These are phyloP conservation scores for Ceratocystis destructans DNA, from an alignment of 2,329 filamentous ascomycete species.

Conservation along the genomic window DNA sequence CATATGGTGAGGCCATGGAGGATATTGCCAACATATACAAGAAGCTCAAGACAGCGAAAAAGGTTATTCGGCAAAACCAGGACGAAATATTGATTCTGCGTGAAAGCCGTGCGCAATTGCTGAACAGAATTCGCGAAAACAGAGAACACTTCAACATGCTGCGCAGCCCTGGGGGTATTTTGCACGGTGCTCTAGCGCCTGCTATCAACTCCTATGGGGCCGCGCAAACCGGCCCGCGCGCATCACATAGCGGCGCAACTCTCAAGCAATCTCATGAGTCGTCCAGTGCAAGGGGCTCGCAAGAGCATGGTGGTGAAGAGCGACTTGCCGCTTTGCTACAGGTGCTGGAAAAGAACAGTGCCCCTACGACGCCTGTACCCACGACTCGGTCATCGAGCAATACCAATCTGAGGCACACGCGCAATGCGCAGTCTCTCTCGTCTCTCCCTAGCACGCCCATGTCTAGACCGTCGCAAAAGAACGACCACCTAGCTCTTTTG, in stretches of 20 bases:
- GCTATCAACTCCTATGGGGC: constrained; percentile 23
- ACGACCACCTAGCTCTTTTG: constrained; percentile 39
- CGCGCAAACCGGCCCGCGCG: constrained; percentile 21
- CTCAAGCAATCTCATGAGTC: constrained; percentile 32
- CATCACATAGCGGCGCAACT: constrained; percentile 28
- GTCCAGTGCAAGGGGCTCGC: neutral
- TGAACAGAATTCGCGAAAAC: constrained; percentile 78
- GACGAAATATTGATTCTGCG: constrained; percentile 55
- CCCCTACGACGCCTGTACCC: constrained; percentile 53
- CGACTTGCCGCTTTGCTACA: constrained; percentile 69
- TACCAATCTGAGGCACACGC: constrained; percentile 44
- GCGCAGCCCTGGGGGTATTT: constrained; percentile 58
- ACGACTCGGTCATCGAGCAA: constrained; percentile 26
- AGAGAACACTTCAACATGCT: constrained; percentile 72
- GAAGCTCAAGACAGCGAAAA: constrained; percentile 59
- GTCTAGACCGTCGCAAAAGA: constrained; percentile 41
- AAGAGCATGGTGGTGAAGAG: constrained; percentile 34
- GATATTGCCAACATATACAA: constrained; percentile 51
- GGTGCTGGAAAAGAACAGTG: constrained; percentile 57
- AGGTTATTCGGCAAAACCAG: constrained; percentile 63
- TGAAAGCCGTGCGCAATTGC: constrained; percentile 64
- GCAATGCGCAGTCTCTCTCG: constrained; percentile 70
- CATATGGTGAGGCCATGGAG: constrained; percentile 51
- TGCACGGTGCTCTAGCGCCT: constrained; percentile 49
- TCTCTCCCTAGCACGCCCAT: constrained; percentile 57